Percentiles rank a stretch among this genome's conserved stretches.
phyloP scores from a whole-genome alignment of 2,329 filamentous ascomycete species.

The Akanthomyces dipterigenus region DNA sequence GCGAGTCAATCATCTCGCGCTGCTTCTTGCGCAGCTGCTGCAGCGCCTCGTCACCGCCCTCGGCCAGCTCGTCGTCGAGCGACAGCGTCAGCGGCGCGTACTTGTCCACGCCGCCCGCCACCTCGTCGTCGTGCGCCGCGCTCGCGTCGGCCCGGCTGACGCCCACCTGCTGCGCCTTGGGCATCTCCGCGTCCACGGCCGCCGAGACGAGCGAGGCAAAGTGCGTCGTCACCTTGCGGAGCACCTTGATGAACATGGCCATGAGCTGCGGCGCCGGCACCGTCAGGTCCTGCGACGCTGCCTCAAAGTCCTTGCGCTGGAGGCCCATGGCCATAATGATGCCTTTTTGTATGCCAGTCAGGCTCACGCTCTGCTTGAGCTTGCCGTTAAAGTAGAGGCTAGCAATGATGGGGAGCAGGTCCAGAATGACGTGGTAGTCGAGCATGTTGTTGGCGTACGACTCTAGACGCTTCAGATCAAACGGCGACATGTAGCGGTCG shows the following conservation, averaged over 20 bases:
- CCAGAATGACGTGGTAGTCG: constrained; percentile 94
- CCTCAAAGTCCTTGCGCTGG: constrained; percentile 81
- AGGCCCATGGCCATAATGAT: constrained; percentile 87
- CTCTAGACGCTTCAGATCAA: constrained; percentile 90
- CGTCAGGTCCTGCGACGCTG: constrained; percentile 69
- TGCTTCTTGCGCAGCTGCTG: constrained; percentile 70
- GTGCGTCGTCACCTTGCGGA: constrained; percentile 76
- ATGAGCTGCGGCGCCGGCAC: constrained; percentile 73
- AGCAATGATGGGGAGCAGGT: constrained; percentile 79
- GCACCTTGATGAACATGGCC: constrained; percentile 95
- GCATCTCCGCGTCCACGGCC: constrained; percentile 63
- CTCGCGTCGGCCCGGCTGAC: constrained; percentile 53
- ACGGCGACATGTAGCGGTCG: constrained; percentile 74
- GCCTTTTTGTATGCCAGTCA: constrained; percentile 77
- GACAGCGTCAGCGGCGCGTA: constrained; percentile 65
- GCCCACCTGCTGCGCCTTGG: constrained; percentile 48
- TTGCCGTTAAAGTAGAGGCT: constrained; percentile 78
- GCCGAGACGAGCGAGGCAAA: constrained; percentile 70
- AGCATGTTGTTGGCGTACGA: constrained; percentile 96
- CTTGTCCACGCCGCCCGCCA: constrained; percentile 38
- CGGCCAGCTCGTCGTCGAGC: constrained; percentile 76
- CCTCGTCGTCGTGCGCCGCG: constrained; percentile 62
- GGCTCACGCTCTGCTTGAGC: constrained; percentile 57
- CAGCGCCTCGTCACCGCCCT: constrained; percentile 72
- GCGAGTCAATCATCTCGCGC: constrained; percentile 78